Base-by-base conservation (phyloP, 2,329 filamentous ascomycete genomes). In the Sclerotiophoma versabilis region DNA sequence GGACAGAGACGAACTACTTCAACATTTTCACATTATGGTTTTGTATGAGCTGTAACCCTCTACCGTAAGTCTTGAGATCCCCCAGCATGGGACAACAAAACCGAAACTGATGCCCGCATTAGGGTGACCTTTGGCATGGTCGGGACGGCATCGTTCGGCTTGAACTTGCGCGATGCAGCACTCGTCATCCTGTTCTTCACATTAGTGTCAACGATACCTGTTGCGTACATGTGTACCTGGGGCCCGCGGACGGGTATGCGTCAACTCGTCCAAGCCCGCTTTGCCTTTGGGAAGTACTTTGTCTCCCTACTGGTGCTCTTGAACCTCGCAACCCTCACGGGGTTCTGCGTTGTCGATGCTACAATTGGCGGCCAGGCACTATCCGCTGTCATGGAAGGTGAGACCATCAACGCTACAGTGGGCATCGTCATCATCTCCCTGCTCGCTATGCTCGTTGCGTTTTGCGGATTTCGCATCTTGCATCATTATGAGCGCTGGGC, bases 231-330 rank as follows among this genome's bases (percentile, higher is more conserved):
- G 22, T 80, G 80, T 34, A 85, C 82, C 0, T 72, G 86, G 44
- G 85, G 85, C 0, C 83, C 85, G 4, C 83, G 82, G 70, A 87
- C 84, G 9, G 86, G 85, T 34, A 82, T 88, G 80, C 79, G 86
- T 14, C 85, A 88, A 70, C 86, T 88, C 80, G 81, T 88, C 7
- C 84, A 86, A 60, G 85, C 86, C 4, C 78, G 86, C 19, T 88
- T 83, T 69, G 83, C 81, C 33, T 89, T 87, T 66, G 70, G 70
- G 19, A 72, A 69, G 48, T 87, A 86, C 64, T 74, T 84, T 17
- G 82, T 86, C 27, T 83, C 81, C 0, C 67, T 88, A n/a, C 81
- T 84, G 2, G 82, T 87, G 2, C 66, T 88, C 9, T 76, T 88
- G 54, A 88, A 88, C 63, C 76, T 88, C 20, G 84, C 84, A 12